These are phyloP conservation scores for Rheum nobile DNA, from an alignment of 148 eudicot genomes.

Conservation along the genomic window DNA sequence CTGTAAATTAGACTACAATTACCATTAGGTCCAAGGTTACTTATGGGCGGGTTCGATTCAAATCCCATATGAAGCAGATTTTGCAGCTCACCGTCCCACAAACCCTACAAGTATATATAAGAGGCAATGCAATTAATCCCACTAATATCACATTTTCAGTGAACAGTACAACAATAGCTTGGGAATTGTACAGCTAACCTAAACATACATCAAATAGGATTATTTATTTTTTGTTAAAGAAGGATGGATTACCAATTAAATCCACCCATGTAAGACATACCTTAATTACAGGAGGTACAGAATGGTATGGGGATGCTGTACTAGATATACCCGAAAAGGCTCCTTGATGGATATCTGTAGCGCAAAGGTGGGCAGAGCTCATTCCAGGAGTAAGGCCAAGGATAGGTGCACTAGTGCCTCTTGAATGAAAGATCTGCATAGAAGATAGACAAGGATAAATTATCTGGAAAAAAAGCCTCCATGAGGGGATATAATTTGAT, in stretches of 20 bases:
- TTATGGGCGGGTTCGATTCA: conserved; percentile 39
- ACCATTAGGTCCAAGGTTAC: conserved; percentile 72
- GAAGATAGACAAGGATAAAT: background rate
- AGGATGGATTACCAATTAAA: too few species aligned
- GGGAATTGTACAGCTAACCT: background rate
- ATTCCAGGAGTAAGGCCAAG: conserved; percentile 54
- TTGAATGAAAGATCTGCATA: conserved; percentile 44
- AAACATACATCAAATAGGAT: background rate
- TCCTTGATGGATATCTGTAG: conserved; percentile 36
- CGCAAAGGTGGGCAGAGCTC: conserved; percentile 43
- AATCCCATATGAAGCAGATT: conserved; percentile 83
- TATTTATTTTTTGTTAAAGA: background rate
- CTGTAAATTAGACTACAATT: conserved; percentile 4
- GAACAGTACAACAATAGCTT: too few species aligned
- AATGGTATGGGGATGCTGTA: conserved; percentile 37
- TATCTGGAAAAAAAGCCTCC: background rate
- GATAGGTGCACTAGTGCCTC: conserved; percentile 30
- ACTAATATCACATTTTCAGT: background rate
- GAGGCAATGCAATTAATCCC: background rate
- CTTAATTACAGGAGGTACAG: conserved; percentile 51
- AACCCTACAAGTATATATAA: conserved; percentile 17
- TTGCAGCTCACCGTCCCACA: conserved; percentile 79
- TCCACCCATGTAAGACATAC: too few species aligned
- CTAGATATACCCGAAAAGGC: conserved; percentile 28
- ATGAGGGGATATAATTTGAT: background rate